Percentiles rank a stretch among this genome's conserved stretches.
phyloP scores from a whole-genome alignment of 805 yeast genomes.

The Candida sphagnicola region DNA sequence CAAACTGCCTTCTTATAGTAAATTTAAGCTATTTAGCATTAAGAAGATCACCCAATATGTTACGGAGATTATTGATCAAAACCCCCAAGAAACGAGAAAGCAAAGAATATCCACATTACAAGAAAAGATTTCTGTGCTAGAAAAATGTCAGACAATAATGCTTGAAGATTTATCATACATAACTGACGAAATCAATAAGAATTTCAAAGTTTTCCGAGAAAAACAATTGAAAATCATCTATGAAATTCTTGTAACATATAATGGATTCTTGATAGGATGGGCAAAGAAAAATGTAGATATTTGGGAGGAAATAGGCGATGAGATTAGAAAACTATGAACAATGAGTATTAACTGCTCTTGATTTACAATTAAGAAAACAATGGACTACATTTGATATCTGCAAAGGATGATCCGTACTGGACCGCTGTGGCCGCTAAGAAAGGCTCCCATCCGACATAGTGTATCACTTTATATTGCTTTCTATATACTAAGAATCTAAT shows the following conservation, averaged over 20 bases:
- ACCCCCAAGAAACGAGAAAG: conserved; percentile 62
- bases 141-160: conserved; percentile 46
- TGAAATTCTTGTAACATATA: conserved; percentile 49
- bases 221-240: conserved; percentile 50
- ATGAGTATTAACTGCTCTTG: too few species aligned
- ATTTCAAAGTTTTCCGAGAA: conserved; percentile 45
- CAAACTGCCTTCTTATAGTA: conserved; percentile 13
- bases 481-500: neutral
- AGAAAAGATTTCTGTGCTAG: conserved; percentile 49
- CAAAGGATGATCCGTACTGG: too few species aligned
- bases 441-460: too few species aligned
- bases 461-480: neutral
- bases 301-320: conserved; percentile 61
- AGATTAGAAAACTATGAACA: conserved; percentile 21
- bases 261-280: conserved; percentile 59
- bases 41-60: conserved; percentile 49
- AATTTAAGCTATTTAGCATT: conserved; percentile 44
- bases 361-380: too few species aligned
- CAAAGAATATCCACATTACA: conserved; percentile 47
- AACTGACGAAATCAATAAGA: conserved; percentile 43
- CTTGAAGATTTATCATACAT: conserved; percentile 37
- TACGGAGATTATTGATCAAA: conserved; percentile 58
- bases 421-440: too few species aligned
- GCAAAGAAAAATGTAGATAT: conserved; percentile 61
- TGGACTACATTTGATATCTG: too few species aligned